Evolutionary conservation across 2,329 filamentous ascomycete species (phyloP).

Genomic region (Trichoderma sp.): DNA sequence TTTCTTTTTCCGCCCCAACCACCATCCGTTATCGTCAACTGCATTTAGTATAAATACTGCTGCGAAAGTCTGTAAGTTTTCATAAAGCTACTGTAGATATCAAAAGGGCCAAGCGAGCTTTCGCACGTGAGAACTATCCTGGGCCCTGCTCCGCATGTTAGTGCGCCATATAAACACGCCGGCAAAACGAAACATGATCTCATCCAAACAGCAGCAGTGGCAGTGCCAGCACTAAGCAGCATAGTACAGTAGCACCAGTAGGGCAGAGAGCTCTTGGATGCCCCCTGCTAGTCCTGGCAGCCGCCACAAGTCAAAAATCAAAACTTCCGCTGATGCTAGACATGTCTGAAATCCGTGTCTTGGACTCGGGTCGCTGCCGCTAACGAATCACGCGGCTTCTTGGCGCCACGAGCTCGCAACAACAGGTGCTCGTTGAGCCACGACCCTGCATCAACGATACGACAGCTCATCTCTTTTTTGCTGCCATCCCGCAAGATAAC

Average conservation of each 20-base stretch:
- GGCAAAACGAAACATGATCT: background rate
- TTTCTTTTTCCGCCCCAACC: background rate
- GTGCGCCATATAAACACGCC: background rate
- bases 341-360: constrained; percentile 18
- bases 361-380: background rate
- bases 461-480: constrained; percentile 15
- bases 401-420: constrained; percentile 17
- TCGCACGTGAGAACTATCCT: background rate
- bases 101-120: background rate
- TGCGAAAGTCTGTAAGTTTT: background rate
- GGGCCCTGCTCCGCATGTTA: background rate
- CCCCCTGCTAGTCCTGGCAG: background rate
- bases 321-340: constrained; percentile 14
- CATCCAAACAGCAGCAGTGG: background rate
- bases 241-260: background rate
- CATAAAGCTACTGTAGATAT: background rate
- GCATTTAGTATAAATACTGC: background rate
- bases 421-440: constrained; percentile 10
- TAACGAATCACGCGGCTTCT: constrained; percentile 19
- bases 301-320: constrained; percentile 3
- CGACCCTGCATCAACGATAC: background rate
- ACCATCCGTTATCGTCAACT: constrained; percentile 1
- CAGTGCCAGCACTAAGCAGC: background rate
- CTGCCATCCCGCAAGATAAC: background rate
- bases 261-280: background rate